Conservation (phyloP, 2,329 filamentous ascomycete genomes). For the Pestalotiopsis sp. region DNA sequence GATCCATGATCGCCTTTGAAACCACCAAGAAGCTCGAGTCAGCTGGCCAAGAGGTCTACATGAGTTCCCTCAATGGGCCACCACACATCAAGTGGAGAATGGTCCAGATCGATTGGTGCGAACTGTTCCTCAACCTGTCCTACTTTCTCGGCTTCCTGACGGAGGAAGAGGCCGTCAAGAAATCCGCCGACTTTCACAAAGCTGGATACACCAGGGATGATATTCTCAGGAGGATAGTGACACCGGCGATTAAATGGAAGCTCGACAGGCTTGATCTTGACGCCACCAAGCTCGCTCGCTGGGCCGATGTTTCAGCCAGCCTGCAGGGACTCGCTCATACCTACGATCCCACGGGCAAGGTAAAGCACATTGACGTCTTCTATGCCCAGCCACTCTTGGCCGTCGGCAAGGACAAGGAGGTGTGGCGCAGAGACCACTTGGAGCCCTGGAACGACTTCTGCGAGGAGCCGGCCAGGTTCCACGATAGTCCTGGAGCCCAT, state of each 20-base stretch:
- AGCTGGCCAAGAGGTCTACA: slow-evolving; percentile 40
- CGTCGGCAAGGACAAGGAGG: slow-evolving; percentile 22
- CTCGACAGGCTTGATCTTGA: slow-evolving; percentile 28
- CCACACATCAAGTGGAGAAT: slow-evolving; percentile 43
- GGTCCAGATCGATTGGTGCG: slow-evolving; percentile 32
- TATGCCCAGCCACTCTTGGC: slow-evolving; percentile 31
- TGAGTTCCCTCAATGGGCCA: slow-evolving; percentile 43
- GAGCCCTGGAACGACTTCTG: slow-evolving; percentile 34
- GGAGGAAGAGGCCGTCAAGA: slow-evolving; percentile 26
- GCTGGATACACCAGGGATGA: slow-evolving; percentile 15
- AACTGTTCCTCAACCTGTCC: slow-evolving; percentile 35
- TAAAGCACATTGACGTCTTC: slow-evolving; percentile 40
- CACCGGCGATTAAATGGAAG: slow-evolving; percentile 17
- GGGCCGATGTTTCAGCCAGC: slow-evolving; percentile 31
- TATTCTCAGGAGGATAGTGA: slow-evolving; percentile 24
- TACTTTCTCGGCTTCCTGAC: slow-evolving; percentile 36
- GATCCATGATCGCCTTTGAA: slow-evolving; percentile 47
- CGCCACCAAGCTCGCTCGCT: slow-evolving; percentile 25
- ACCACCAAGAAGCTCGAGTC: slow-evolving; percentile 42
- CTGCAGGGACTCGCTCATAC: slow-evolving; percentile 34
- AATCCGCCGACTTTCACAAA: slow-evolving; percentile 18
- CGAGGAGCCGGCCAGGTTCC: slow-evolving; percentile 23
- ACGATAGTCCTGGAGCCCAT: slow-evolving; percentile 36
- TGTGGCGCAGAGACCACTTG: slow-evolving; percentile 30
- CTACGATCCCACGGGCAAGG: slow-evolving; percentile 39